Base-by-base conservation (phyloP, 495 filamentous ascomycete genomes). In the Penicillium canescens region DNA sequence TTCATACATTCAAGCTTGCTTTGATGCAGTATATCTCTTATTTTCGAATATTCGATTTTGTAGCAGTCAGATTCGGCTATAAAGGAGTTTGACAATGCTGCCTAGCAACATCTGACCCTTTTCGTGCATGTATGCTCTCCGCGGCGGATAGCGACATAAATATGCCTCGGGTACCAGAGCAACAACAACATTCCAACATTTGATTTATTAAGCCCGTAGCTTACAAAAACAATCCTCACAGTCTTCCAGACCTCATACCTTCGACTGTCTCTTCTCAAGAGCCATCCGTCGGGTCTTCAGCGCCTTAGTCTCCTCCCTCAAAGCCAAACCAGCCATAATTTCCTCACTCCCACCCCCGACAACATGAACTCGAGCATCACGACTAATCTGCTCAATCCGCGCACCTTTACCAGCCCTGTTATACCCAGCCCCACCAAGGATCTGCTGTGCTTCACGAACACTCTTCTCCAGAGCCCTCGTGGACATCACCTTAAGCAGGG, bases 321-420 rank as follows among this genome's bases (percentile, higher is more conserved):
- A 62, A 6, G 79, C 80, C 52, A 83, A 54, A 37, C 80, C 79
- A 37, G 67, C 71, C 60, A 85, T 73, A 23, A 83, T 82, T 63
- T 85, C 81, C 59, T 83, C 81, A 52, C 76, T 80, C 2, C 81
- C 81, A 24, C 81, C 81, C 16, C 81, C 78, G 14, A 84, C 79
- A 42, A 82, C 78, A 70, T 82, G 78, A 51, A 83, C 79, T 35
- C 80, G 68, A 28, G 77, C 69, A 68, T 83, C 80, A 26, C 81
- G 68, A 57, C 74, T 81, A 46, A 84, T 82, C 60, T 84, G 81
- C 61, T 83, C 80, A 31, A 83, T 70, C 4, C 71, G 57, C 12
- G 74, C 79, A 1, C 80, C 80, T 41, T 75, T 76, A 0, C 81
- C 81, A 37, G 70, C 70, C 53, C 71, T 76, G 48, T 80, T 75